phyloP scores from a whole-genome alignment of 352 stramenopile species.

The Globisporangium ultimum region DNA sequence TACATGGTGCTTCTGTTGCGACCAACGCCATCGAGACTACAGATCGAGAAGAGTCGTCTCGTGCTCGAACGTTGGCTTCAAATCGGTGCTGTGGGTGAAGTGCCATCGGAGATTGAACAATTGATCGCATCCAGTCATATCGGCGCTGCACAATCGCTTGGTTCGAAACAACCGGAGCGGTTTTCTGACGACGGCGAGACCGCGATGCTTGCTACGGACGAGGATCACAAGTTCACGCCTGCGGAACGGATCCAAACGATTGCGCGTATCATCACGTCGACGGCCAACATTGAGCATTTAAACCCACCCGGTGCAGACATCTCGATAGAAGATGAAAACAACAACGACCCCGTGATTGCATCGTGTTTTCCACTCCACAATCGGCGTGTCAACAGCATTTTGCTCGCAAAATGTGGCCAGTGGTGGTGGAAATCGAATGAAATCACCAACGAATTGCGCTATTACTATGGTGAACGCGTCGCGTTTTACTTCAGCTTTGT shows the following conservation, averaged over 20 bases:
- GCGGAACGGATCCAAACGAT: constrained; percentile 84
- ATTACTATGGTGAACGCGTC: constrained; percentile 81
- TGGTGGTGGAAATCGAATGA: constrained; percentile 80
- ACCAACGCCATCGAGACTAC: constrained; percentile 54
- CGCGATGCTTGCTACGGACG: constrained; percentile 23
- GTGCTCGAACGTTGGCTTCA: constrained; percentile 84
- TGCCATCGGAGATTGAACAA: constrained; percentile 83
- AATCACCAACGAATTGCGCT: constrained; percentile 83
- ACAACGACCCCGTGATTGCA: constrained; percentile 67
- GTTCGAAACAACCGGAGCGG: background rate
- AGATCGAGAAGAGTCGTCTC: constrained; percentile 78
- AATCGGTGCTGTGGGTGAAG: constrained; percentile 81
- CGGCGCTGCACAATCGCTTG: constrained; percentile 28
- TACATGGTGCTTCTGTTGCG: constrained; percentile 75
- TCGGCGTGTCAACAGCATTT: constrained; percentile 61
- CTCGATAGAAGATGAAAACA: constrained; percentile 74
- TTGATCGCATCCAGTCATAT: constrained; percentile 79
- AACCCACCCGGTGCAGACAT: constrained; percentile 79
- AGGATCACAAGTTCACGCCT: constrained; percentile 76
- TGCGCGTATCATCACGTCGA: constrained; percentile 83
- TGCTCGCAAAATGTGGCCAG: constrained; percentile 63
- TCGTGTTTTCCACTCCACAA: constrained; percentile 86
- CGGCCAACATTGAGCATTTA: constrained; percentile 57
- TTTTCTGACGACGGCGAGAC: background rate
- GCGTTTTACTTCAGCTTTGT: constrained; percentile 87